A percentile compares a stretch with the other conserved stretches of the same genome.
Conservation (phyloP, 1,139 yeast species). For the Geotrichum aggregatum region DNA sequence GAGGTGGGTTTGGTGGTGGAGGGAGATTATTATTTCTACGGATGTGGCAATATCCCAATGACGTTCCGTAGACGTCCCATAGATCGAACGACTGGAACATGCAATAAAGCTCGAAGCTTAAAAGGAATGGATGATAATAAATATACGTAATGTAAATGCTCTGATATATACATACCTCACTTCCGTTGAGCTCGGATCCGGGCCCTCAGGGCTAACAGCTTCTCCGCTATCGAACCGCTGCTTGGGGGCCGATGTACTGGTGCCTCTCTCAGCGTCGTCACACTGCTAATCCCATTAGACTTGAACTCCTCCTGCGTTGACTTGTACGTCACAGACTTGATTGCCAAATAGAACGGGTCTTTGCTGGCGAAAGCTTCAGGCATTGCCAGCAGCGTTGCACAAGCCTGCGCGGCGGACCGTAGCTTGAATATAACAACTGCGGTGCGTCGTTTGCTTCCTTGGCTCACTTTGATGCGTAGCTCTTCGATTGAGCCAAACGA, state of each 20-base stretch:
- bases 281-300: no score
- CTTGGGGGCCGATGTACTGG: background rate
- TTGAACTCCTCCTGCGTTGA: background rate
- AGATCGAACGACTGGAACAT: no score
- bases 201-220: slow-evolving; percentile 5
- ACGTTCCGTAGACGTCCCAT: no score
- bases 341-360: slow-evolving; percentile 12
- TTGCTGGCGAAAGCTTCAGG: slow-evolving; percentile 8
- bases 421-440: slow-evolving; percentile 7
- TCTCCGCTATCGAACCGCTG: slow-evolving; percentile 2
- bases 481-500: slow-evolving; percentile 13
- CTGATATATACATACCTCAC: no score
- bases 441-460: background rate
- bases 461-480: background rate
- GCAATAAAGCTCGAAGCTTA: no score
- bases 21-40: no score
- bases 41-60: no score
- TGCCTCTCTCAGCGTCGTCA: no score
- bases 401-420: slow-evolving; percentile 14
- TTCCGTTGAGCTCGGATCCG: background rate
- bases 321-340: slow-evolving; percentile 8
- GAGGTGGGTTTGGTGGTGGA: no score
- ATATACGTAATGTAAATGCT: no score
- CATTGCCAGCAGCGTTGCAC: slow-evolving; percentile 10
- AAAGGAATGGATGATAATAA: no score